Evolutionary conservation across 202 grass and related monocot species (phyloP), one percentile per base, ranked within the genome.

Genomic region (Brachypodium distachyon): DNA sequence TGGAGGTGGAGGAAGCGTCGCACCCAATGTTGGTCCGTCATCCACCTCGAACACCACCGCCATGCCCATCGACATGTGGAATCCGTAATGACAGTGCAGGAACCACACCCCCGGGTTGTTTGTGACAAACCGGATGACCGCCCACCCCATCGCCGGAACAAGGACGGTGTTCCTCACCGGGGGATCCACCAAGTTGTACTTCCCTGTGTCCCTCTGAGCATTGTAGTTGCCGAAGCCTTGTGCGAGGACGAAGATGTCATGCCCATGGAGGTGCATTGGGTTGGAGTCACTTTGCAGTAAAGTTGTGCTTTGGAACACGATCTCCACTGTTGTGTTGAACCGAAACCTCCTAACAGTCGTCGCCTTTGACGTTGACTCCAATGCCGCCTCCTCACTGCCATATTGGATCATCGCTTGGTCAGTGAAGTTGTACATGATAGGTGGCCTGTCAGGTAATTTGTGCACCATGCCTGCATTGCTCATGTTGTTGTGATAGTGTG

Each of bases 111-210:
- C 21, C 23, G 57, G 57, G 29, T 61, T 61, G 7, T 40, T 58
- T 4, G 81, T 61, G 9, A 70, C 48, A 33, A 84, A 84, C 49
- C 81, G 72, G n/a, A 84, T 70, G 60, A 60, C 61, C 2, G 36
- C 49, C 81, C 81, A 84, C 34, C 81, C 81, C 6, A n/a, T 10
- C 22, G 31, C 17, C 46, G 81, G 81, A 4, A 83, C 72, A 26
- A 7, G 31, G 26, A 67, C 55, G 1, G 49, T 77, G 26, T 83
- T 83, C 41, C 72, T 37, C 9, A 58, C 19, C 0, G 36, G 47
- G 1, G 81, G 81, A 60, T 84, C 38, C 9, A 84, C 48, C 10
- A 84, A 32, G 64, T 84, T 84, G 50, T 67, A 77, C 32, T 8
- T 19, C 12, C 18, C 6, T 65, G 18, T 42, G 18, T 72, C 81